Evolutionary conservation across 352 stramenopile species (phyloP).

Genomic region (Pythium volutum): DNA sequence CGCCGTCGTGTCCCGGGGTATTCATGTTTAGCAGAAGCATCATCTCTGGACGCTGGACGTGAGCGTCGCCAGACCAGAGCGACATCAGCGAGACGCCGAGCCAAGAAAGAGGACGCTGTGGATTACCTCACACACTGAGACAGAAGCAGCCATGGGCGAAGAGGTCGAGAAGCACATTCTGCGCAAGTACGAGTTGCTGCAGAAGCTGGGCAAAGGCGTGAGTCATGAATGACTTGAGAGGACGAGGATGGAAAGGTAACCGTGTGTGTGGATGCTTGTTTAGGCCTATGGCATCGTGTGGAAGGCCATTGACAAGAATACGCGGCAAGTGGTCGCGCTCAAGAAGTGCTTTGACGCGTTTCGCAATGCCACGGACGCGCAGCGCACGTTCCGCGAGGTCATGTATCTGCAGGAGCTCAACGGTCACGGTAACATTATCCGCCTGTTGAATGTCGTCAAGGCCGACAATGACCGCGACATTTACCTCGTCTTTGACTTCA

Average conservation of each 20-base stretch:
- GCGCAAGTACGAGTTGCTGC: constrained; percentile 92
- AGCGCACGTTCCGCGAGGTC: constrained; percentile 94
- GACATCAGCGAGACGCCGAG: too few species aligned
- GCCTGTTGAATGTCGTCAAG: constrained; percentile 92
- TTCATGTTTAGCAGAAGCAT: neutral
- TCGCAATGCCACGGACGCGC: constrained; percentile 92
- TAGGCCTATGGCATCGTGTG: constrained; percentile 95
- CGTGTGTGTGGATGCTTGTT: neutral
- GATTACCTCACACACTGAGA: neutral
- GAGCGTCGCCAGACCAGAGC: too few species aligned
- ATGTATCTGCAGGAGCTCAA: constrained; percentile 95
- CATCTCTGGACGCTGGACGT: neutral
- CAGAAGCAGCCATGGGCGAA: constrained; percentile 77
- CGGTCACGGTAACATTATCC: constrained; percentile 94
- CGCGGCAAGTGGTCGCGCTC: constrained; percentile 87
- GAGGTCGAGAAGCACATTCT: constrained; percentile 93
- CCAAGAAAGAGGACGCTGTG: too few species aligned
- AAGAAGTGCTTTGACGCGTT: constrained; percentile 98
- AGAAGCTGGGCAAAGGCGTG: constrained; percentile 93
- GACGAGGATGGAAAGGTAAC: neutral
- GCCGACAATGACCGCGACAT: constrained; percentile 96
- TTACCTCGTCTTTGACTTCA: constrained; percentile 97
- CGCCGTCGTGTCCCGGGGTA: neutral
- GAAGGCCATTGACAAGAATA: constrained; percentile 95
- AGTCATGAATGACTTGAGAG: constrained; percentile 40